These are phyloP conservation scores for Pisolithus tinctorius DNA, from an alignment of 768 basidiomycete species.

Conservation along the genomic window DNA sequence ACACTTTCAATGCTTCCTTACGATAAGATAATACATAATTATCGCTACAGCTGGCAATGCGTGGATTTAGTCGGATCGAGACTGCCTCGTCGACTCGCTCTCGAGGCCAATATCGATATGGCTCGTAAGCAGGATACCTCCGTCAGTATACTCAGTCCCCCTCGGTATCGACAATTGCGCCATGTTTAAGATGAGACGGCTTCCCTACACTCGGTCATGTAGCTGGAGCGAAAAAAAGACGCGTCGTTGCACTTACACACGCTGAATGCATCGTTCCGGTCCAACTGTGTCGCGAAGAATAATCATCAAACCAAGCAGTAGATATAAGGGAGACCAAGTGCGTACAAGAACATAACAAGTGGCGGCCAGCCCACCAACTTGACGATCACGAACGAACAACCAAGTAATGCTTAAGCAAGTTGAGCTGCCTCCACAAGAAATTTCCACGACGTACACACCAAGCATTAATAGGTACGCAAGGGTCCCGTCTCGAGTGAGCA, in stretches of 20 bases:
- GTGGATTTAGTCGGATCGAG: not conserved
- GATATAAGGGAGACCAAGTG: not conserved
- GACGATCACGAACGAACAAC: not conserved
- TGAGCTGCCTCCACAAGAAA: not conserved
- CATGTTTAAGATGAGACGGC: slow-evolving; percentile 4
- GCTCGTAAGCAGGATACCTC: not conserved
- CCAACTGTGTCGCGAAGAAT: not conserved
- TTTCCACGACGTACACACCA: slow-evolving; percentile 15
- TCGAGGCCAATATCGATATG: not conserved
- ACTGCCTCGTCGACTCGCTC: not conserved
- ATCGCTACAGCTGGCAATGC: not conserved
- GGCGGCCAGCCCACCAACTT: not conserved
- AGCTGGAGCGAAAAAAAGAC: not conserved
- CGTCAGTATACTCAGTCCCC: not conserved
- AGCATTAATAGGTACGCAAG: slow-evolving; percentile 39
- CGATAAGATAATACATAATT: too few species aligned
- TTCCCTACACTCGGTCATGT: not conserved
- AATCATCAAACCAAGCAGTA: not conserved
- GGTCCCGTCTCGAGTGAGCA: slow-evolving; percentile 39
- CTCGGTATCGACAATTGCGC: not conserved
- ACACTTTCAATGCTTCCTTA: too few species aligned
- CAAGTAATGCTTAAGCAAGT: not conserved
- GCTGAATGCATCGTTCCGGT: not conserved
- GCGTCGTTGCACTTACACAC: not conserved
- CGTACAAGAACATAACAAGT: slow-evolving; percentile 3